Base-by-base conservation (phyloP, 2,329 filamentous ascomycete species). In the Tolypocladium pustulatum region DNA sequence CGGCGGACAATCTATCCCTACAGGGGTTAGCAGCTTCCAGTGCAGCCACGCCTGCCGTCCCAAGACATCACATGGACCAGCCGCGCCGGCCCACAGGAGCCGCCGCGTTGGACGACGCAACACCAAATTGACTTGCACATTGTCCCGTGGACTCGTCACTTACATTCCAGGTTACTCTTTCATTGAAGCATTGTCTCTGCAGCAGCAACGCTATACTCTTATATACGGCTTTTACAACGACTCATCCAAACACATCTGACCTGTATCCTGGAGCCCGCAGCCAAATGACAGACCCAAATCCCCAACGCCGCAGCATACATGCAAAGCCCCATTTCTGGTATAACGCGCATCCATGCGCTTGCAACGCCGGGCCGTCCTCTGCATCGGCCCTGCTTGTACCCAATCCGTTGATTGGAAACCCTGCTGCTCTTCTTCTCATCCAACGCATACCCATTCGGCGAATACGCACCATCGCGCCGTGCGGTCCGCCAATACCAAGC, bases 391-490 rank as follows among this genome's bases (percentile, higher is more conserved):
- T 32, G 9, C 6, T 34, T 13, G 30, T 34, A n/a, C 17, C 30
- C 49, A 10, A n/a, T 34, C 49, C 30, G 30, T 52, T 32, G 27
- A n/a, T 22, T 34, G 30, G 49, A 17, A 7, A 13, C 25, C 25
- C 12, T 15, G 15, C 46, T 4, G 12, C 46, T 54, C 43, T 36
- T 4, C 46, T 41, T 64, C 61, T 62, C 38, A 74, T 54, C 72
- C 72, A 56, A 75, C 72, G 67, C 87, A 89, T 61, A 83, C 77
- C 90, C 90, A 95, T 76, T 95, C 90, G 0, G 89, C 89, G 78
- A 94, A 94, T n/a, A 95, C 90, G 68, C 90, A 94, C 90, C 90
- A 95, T 65, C 90, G 80, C 52, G 90, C 90, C 61, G 87, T 92
- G 57, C 90, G 81, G 74, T 95, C 90, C 8, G 90, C 90, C 59